phyloP scores from a whole-genome alignment of 2,329 filamentous ascomycete species.

The Calonectria hongkongensis region DNA sequence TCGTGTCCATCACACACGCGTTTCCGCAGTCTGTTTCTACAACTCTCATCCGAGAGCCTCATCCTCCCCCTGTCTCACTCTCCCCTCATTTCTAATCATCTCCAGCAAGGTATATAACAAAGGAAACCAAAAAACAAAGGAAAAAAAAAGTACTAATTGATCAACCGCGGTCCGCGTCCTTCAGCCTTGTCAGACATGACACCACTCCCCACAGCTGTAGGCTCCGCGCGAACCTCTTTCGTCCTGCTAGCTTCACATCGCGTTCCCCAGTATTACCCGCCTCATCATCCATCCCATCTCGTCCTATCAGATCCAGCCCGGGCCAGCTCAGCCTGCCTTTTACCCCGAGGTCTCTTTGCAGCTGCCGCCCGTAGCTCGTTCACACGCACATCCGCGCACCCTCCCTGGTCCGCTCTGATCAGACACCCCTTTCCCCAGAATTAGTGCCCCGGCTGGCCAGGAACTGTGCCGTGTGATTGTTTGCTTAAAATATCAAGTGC shows the following conservation, averaged over 20 bases:
- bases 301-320: slow-evolving; percentile 42
- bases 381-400: slow-evolving; percentile 40
- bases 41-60: slow-evolving; percentile 35
- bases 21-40: slow-evolving; percentile 51
- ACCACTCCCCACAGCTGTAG: slow-evolving; percentile 55
- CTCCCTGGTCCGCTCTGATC: slow-evolving; percentile 36
- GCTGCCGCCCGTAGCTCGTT: slow-evolving; percentile 49
- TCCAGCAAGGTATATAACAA: slow-evolving; percentile 50
- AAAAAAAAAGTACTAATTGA: slow-evolving; percentile 46
- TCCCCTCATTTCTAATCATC: slow-evolving; percentile 34
- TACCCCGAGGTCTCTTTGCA: slow-evolving; percentile 29
- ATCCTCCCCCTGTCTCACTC: slow-evolving; percentile 35
- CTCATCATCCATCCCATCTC: slow-evolving; percentile 35
- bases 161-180: slow-evolving; percentile 45
- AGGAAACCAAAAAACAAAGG: slow-evolving; percentile 48
- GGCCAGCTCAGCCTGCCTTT: slow-evolving; percentile 38
- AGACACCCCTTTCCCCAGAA: slow-evolving; percentile 34
- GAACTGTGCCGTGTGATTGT: slow-evolving; percentile 32
- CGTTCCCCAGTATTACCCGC: slow-evolving; percentile 57
- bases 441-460: slow-evolving; percentile 27
- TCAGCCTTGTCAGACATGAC: slow-evolving; percentile 56
- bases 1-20: slow-evolving; percentile 40
- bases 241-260: slow-evolving; percentile 54
- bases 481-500: slow-evolving; percentile 50
- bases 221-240: slow-evolving; percentile 48